These are phyloP conservation scores for Acacia pycnantha DNA, from an alignment of 331 rosid genomes.

Conservation along the genomic window DNA sequence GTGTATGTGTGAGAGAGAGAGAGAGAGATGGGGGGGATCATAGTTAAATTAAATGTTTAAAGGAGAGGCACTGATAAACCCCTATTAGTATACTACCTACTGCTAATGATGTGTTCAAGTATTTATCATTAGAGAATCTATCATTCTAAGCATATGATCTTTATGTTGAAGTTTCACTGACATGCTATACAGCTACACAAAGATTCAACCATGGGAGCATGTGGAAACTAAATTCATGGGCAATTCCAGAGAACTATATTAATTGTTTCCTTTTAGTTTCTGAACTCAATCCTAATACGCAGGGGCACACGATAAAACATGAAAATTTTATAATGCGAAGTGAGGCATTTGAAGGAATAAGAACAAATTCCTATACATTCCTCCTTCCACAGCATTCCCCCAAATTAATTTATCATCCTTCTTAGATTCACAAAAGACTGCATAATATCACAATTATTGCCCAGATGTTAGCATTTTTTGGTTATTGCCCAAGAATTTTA, in stretches of 20 bases:
- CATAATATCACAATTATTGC: conserved; percentile 7
- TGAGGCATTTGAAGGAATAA: conserved; percentile 26
- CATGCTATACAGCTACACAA: neutral
- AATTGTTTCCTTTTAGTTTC: neutral
- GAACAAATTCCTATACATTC: conserved; percentile 45
- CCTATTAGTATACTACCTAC: neutral
- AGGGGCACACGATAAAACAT: conserved; percentile 24
- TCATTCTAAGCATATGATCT: neutral
- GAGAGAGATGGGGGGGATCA: neutral
- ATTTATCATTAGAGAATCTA: neutral
- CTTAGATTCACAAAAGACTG: neutral
- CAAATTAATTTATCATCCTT: conserved; percentile 26
- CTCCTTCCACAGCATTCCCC: conserved; percentile 4
- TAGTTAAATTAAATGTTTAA: neutral
- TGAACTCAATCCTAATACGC: conserved; percentile 2
- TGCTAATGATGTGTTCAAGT: neutral
- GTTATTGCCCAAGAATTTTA: neutral
- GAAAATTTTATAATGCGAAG: conserved; percentile 32
- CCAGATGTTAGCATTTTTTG: neutral
- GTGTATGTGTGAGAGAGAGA: neutral
- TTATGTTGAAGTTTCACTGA: neutral
- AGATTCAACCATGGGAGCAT: neutral
- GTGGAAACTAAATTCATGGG: neutral
- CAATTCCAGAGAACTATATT: neutral
- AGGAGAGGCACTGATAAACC: neutral